phyloP scores from a whole-genome alignment of 257 asterid genomes.

The Nicotiana noctiflora region DNA sequence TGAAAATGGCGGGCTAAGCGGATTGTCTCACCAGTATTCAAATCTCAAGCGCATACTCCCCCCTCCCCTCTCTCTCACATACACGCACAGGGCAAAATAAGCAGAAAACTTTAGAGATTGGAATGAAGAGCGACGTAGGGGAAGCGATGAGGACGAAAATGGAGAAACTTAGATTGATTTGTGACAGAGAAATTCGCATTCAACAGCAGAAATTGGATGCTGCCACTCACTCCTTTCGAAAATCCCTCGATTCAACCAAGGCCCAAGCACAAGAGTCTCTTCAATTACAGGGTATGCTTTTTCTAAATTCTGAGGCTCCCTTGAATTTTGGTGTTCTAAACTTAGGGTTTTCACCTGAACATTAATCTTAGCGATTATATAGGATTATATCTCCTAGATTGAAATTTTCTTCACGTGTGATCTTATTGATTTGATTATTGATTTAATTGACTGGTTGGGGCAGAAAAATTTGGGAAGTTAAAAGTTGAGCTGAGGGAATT shows the following conservation, averaged over 20 bases:
- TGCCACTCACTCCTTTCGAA: slow-evolving; percentile 13
- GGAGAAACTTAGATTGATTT: slow-evolving; percentile 52
- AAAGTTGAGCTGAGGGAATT: slow-evolving; percentile 58
- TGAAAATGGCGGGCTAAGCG: slow-evolving; percentile 46
- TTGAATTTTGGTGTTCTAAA: slow-evolving; percentile 17
- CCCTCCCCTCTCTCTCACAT: not conserved
- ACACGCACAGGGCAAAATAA: not conserved
- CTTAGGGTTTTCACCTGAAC: slow-evolving; percentile 5
- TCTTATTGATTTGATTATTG: not conserved
- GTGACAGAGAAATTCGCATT: slow-evolving; percentile 60
- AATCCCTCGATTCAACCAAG: slow-evolving; percentile 34
- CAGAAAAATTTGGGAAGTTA: slow-evolving; percentile 57
- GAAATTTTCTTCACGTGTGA: not conserved
- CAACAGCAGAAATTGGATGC: slow-evolving; percentile 56
- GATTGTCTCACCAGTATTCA: not conserved
- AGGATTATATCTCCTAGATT: not conserved
- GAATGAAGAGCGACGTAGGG: no score
- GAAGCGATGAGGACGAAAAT: slow-evolving; percentile 29
- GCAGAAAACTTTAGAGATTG: not conserved
- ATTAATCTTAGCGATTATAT: not conserved
- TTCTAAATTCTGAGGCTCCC: not conserved
- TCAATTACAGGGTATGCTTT: slow-evolving; percentile 11
- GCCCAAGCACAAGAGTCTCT: slow-evolving; percentile 46
- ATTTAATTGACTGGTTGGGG: slow-evolving; percentile 11
- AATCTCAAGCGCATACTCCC: not conserved